These are phyloP conservation scores for Magnolia kwangsiensis DNA, from an alignment of 164 flowering plant genomes.

Conservation along the genomic window DNA sequence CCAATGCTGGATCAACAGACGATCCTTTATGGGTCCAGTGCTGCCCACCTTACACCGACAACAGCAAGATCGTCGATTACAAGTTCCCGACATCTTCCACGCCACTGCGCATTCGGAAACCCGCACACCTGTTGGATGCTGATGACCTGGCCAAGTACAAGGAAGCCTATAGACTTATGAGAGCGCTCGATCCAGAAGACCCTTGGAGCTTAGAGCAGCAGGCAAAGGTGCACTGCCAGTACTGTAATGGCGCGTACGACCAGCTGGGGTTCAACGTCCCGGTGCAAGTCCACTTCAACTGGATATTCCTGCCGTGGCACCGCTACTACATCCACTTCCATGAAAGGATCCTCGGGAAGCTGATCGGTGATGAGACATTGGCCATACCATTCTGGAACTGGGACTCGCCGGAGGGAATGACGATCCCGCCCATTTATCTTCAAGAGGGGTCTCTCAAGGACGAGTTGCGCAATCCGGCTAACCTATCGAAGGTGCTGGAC, in stretches of 20 bases:
- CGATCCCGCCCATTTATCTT: not conserved
- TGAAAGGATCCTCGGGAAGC: conserved; percentile 2
- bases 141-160: not conserved
- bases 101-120: conserved; percentile 1
- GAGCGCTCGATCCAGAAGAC: not conserved
- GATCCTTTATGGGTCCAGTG: not conserved
- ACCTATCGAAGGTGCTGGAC: not conserved
- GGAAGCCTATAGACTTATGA: not conserved
- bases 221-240: conserved; percentile 4
- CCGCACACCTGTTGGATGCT: conserved; percentile 1
- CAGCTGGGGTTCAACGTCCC: not conserved
- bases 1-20: not conserved
- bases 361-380: not conserved
- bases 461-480: not conserved
- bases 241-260: conserved; percentile 3
- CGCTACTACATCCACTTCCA: not conserved
- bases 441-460: not conserved
- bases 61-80: conserved; percentile 3
- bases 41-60: conserved; percentile 9
- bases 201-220: conserved; percentile 4
- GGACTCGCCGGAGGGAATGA: not conserved
- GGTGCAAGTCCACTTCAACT: not conserved
- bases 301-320: conserved; percentile 7
- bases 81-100: not conserved
- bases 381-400: conserved; percentile 2